Evolutionary conservation across 768 basidiomycete species (phyloP).

Genomic region (Mycena galericulata): DNA sequence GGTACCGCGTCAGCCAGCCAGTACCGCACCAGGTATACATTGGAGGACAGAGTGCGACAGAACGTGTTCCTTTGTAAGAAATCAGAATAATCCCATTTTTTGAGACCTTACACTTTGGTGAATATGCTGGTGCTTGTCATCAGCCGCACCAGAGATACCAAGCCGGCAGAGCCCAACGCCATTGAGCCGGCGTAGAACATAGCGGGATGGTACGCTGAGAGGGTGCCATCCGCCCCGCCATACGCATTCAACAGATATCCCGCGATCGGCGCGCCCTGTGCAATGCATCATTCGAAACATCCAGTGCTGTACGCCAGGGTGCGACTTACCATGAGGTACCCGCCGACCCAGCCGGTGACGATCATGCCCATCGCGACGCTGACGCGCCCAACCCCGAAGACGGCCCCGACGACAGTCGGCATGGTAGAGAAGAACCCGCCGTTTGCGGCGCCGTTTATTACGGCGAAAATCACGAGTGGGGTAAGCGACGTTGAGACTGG

Average conservation of each 20-base stretch:
- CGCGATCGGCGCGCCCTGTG: conserved; percentile 43
- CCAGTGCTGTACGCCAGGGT: no score
- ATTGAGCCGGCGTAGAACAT: conserved; percentile 46
- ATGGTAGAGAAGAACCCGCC: conserved; percentile 50
- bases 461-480: conserved; percentile 40
- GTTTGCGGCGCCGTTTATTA: conserved; percentile 45
- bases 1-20: no score
- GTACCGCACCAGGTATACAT: no score
- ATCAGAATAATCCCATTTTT: no score
- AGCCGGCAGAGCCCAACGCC: conserved; percentile 39
- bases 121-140: conserved; percentile 19
- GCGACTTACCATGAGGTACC: conserved; percentile 34
- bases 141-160: conserved; percentile 31
- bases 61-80: no score
- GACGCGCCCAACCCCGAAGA: conserved; percentile 44
- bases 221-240: conserved; percentile 37
- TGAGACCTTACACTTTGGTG: conserved; percentile 21
- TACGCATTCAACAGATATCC: conserved; percentile 43
- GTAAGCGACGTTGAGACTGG: conserved; percentile 40
- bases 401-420: conserved; percentile 44
- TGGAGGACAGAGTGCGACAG: no score
- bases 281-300: not conserved
- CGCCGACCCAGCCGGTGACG: conserved; percentile 45
- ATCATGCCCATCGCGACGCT: conserved; percentile 49
- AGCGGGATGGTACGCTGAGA: conserved; percentile 42